Conservation (phyloP, 768 basidiomycete species). For the Tricholoma sp. region DNA sequence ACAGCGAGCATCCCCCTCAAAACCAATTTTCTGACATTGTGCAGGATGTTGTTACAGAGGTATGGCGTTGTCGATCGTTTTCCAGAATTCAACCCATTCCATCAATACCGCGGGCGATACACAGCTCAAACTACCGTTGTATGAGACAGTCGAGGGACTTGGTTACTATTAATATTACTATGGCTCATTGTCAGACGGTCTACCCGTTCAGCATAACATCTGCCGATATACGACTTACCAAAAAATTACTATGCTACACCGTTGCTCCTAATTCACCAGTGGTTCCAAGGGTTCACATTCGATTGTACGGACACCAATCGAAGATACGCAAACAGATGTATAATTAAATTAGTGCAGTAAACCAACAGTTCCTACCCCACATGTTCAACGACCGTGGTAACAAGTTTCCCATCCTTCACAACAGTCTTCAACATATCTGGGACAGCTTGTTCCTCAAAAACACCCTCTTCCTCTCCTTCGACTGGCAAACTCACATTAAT, state of each 20-base stretch:
- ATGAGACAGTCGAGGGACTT: not conserved
- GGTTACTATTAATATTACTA: no score
- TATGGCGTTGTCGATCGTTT: not conserved
- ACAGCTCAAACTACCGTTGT: no score
- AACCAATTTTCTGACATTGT: not conserved
- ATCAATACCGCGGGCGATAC: not conserved
- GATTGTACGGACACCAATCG: no score
- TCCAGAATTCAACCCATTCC: not conserved
- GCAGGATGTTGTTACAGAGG: not conserved
- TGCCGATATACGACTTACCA: no score
- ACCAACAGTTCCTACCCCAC: conserved; percentile 36
- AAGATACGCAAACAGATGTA: not conserved
- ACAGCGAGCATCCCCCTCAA: not conserved
- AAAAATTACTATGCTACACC: no score
- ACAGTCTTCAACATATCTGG: conserved; percentile 95
- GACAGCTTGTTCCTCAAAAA: conserved; percentile 84
- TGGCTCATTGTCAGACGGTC: no score
- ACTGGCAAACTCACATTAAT: conserved; percentile 89
- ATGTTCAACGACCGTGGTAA: conserved; percentile 90
- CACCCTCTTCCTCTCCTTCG: conserved; percentile 85
- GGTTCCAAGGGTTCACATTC: no score
- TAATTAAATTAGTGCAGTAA: not conserved
- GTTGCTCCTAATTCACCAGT: no score
- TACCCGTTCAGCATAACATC: no score
- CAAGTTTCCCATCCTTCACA: conserved; percentile 74